phyloP scores from a whole-genome alignment of 495 filamentous ascomycete genomes.

The Aspergillus taichungensis region DNA sequence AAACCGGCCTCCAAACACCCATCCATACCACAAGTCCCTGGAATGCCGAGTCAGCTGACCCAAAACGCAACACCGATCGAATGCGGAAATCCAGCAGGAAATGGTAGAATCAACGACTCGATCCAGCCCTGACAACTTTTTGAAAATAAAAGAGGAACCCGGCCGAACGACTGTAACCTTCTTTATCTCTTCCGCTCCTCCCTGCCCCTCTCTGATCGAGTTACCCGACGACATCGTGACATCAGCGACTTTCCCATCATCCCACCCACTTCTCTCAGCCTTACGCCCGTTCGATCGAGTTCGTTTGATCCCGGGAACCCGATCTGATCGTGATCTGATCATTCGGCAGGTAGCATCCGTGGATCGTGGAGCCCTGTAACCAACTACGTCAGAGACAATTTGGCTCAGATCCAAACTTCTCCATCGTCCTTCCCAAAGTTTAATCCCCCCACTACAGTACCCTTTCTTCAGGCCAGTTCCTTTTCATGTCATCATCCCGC shows the following conservation, averaged over 20 bases:
- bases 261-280: neutral
- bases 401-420: conserved; percentile 20
- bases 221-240: conserved; percentile 9
- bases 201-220: neutral
- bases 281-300: neutral
- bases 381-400: conserved; percentile 17
- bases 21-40: too few species aligned
- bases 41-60: too few species aligned
- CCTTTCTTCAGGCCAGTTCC: neutral
- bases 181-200: neutral
- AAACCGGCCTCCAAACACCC: too few species aligned
- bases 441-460: neutral
- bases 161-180: neutral
- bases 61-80: too few species aligned
- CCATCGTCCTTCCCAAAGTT: conserved; percentile 17
- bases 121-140: neutral
- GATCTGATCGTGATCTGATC: neutral
- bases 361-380: conserved; percentile 12
- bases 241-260: conserved; percentile 7
- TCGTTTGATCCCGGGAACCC: too few species aligned
- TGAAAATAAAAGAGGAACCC: neutral
- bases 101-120: neutral
- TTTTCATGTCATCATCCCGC: neutral
- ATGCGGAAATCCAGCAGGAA: too few species aligned
- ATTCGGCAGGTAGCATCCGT: conserved; percentile 2